phyloP scores from a whole-genome alignment of 306 rosid genomes.

The Rubus parviflorus region DNA sequence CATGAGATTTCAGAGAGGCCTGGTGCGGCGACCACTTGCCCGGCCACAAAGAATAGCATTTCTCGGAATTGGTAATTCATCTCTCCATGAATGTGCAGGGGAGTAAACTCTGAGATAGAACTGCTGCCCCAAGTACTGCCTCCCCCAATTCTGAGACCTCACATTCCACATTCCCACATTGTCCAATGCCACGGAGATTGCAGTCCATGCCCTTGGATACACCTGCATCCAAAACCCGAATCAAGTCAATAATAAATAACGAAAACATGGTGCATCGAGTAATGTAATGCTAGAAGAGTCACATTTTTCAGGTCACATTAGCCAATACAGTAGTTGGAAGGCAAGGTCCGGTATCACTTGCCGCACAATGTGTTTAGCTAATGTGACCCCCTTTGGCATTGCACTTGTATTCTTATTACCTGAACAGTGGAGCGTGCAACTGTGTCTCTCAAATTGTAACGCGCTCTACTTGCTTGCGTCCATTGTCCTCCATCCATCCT shows the following conservation, averaged over 20 bases:
- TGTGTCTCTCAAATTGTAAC: slow-evolving; percentile 88
- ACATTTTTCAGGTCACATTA: not conserved
- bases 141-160: slow-evolving; percentile 87
- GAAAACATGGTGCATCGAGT: not conserved
- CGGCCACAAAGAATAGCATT: slow-evolving; percentile 88
- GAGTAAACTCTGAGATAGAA: slow-evolving; percentile 82
- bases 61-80: slow-evolving; percentile 75
- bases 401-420: slow-evolving; percentile 32
- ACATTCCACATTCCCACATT: slow-evolving; percentile 97
- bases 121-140: slow-evolving; percentile 97
- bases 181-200: slow-evolving; percentile 81
- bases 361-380: not conserved
- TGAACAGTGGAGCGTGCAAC: slow-evolving; percentile 82
- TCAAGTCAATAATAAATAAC: not conserved
- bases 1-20: slow-evolving; percentile 40
- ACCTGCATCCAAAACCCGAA: slow-evolving; percentile 47
- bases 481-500: slow-evolving; percentile 96
- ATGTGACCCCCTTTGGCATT: not conserved
- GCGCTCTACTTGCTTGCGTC: slow-evolving; percentile 67
- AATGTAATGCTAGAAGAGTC: not conserved
- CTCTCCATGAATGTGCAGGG: slow-evolving; percentile 65
- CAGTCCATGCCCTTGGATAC: slow-evolving; percentile 87
- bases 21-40: slow-evolving; percentile 73
- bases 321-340: not conserved
- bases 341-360: not conserved